Conservation (phyloP, 23 red algal genomes). For the Cyanidioschyzon merolae region DNA sequence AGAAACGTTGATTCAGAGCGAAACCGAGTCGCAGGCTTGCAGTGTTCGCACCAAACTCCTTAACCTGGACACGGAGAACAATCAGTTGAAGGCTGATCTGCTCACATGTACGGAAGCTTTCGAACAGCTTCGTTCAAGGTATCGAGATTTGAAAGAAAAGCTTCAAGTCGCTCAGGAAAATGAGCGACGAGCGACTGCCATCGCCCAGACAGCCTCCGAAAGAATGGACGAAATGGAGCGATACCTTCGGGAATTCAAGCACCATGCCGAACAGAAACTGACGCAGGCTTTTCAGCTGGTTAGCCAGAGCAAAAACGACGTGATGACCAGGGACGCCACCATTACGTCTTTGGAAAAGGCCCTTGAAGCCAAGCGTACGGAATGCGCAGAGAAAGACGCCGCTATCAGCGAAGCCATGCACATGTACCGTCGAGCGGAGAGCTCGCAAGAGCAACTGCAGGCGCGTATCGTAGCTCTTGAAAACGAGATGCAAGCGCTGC, state of each 20-base stretch:
- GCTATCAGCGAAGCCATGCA: constrained; percentile 2
- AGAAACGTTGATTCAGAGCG: neutral
- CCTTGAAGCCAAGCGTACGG: neutral
- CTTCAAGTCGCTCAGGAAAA: neutral
- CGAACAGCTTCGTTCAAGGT: neutral
- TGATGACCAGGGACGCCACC: neutral
- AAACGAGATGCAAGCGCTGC: neutral
- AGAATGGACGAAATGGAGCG: constrained; percentile 13
- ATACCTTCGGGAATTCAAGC: constrained; percentile 12
- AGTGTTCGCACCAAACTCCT: neutral
- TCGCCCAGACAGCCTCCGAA: neutral
- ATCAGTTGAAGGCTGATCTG: constrained; percentile 1
- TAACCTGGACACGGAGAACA: neutral
- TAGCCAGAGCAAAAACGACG: constrained; percentile 3
- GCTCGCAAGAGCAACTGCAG: neutral
- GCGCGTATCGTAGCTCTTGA: neutral
- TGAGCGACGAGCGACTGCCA: neutral
- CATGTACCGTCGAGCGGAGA: neutral
- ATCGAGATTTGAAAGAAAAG: neutral
- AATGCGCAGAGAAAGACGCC: neutral
- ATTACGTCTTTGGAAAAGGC: neutral
- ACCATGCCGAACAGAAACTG: constrained; percentile 16
- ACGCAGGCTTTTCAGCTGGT: constrained; percentile 1
- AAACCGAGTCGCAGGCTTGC: neutral
- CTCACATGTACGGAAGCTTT: constrained; percentile 13